Evolutionary conservation across 2,329 filamentous ascomycete genomes (phyloP).

Genomic region (Tolypocladium pustulatum): DNA sequence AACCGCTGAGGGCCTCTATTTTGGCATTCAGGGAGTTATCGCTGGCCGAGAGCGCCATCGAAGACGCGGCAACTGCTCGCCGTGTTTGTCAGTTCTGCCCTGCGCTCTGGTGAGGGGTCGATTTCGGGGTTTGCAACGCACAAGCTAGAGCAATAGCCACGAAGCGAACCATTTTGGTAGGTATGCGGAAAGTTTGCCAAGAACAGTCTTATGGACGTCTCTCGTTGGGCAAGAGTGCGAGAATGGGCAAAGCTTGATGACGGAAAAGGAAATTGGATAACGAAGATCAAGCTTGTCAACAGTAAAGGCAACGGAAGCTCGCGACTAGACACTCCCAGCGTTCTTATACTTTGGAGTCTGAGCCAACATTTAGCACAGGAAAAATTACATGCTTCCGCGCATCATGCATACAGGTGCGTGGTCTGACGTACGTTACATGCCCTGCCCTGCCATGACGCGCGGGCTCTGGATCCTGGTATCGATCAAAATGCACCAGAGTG

Average conservation of each 20-base stretch:
- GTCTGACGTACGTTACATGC: too few species aligned
- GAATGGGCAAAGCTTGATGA: neutral
- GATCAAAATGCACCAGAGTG: too few species aligned
- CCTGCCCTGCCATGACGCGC: too few species aligned
- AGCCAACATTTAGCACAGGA: too few species aligned
- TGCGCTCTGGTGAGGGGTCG: neutral
- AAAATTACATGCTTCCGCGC: too few species aligned
- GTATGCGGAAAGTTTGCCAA: neutral
- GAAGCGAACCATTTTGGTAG: neutral
- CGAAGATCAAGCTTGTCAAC: too few species aligned
- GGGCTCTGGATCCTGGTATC: too few species aligned
- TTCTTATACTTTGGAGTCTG: too few species aligned
- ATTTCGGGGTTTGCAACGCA: neutral
- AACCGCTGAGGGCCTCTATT: neutral
- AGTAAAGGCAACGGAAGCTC: too few species aligned
- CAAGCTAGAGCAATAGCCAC: neutral
- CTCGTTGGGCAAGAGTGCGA: neutral
- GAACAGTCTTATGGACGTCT: neutral
- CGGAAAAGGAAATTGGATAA: neutral
- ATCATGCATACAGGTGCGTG: too few species aligned
- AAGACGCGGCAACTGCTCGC: neutral
- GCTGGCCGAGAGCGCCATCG: neutral
- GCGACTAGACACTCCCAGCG: too few species aligned
- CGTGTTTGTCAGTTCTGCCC: neutral
- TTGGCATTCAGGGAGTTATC: too few species aligned